phyloP scores from a whole-genome alignment of 164 flowering plant genomes.

The Echeveria elegans region DNA sequence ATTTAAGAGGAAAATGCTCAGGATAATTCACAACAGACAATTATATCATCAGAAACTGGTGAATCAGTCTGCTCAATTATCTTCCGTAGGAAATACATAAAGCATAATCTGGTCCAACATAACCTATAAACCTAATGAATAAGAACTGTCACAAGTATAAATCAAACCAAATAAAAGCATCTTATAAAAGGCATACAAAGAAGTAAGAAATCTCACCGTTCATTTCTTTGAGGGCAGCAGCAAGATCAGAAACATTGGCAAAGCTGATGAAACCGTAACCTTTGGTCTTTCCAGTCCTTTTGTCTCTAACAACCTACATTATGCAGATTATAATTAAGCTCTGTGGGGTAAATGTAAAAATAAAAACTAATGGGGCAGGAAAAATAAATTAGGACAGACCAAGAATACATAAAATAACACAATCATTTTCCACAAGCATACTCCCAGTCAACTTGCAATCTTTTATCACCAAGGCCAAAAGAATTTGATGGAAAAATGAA shows the following conservation, averaged over 20 bases:
- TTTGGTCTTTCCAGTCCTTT: constrained; percentile 71
- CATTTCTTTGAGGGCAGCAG: constrained; percentile 69
- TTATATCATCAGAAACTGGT: too few species aligned
- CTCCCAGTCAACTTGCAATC: not conserved
- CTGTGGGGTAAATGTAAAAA: not conserved
- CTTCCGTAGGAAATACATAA: too few species aligned
- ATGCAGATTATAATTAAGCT: not conserved
- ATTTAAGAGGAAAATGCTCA: too few species aligned
- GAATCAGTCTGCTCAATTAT: too few species aligned
- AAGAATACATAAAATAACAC: not conserved
- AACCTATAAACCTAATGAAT: too few species aligned
- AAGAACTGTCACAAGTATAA: too few species aligned
- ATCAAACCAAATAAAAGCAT: too few species aligned
- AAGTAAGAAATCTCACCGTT: too few species aligned
- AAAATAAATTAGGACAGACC: not conserved
- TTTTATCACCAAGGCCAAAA: not conserved
- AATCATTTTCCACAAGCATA: not conserved
- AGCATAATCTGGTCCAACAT: too few species aligned
- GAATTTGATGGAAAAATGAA: not conserved
- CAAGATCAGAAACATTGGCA: constrained; percentile 53
- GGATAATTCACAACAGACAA: too few species aligned
- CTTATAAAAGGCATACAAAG: too few species aligned
- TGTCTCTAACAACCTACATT: constrained; percentile 64
- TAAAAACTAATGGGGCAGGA: not conserved
- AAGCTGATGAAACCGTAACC: constrained; percentile 85